Evolutionary conservation across 2,329 filamentous ascomycete species (phyloP).

Genomic region (Sporothrix protearum): DNA sequence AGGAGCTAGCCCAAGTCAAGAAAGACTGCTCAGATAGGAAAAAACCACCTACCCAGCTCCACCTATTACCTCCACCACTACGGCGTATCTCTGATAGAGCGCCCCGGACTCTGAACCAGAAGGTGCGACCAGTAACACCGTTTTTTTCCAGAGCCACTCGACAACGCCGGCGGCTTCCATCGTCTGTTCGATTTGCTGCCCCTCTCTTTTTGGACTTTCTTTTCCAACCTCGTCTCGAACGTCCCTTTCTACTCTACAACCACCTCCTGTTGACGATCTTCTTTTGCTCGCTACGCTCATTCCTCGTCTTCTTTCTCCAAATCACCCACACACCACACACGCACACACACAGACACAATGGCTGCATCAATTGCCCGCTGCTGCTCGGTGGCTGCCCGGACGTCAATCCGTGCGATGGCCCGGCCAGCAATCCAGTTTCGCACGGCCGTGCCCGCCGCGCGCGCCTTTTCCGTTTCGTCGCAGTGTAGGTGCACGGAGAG

Average conservation of each 20-base stretch:
- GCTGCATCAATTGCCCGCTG: conserved; percentile 58
- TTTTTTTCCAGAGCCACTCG: background rate
- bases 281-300: background rate
- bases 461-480: conserved; percentile 47
- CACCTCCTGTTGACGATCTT: background rate
- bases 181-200: background rate
- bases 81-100: background rate
- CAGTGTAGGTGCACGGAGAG: conserved; percentile 41
- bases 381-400: conserved; percentile 47
- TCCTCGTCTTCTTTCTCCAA: background rate
- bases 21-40: conserved; percentile 23
- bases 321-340: background rate
- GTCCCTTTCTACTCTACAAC: background rate
- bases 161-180: background rate
- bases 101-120: background rate
- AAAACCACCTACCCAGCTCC: conserved; percentile 10
- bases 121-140: background rate
- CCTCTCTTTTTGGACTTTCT: background rate
- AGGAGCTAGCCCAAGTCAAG: conserved; percentile 19
- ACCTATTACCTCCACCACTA: background rate
- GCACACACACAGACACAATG: conserved; percentile 43
- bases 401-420: conserved; percentile 40
- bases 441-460: conserved; percentile 40
- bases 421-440: conserved; percentile 34
- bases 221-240: background rate